phyloP scores from a whole-genome alignment of 2,329 filamentous ascomycete genomes.

The Sphaerulina musiva region DNA sequence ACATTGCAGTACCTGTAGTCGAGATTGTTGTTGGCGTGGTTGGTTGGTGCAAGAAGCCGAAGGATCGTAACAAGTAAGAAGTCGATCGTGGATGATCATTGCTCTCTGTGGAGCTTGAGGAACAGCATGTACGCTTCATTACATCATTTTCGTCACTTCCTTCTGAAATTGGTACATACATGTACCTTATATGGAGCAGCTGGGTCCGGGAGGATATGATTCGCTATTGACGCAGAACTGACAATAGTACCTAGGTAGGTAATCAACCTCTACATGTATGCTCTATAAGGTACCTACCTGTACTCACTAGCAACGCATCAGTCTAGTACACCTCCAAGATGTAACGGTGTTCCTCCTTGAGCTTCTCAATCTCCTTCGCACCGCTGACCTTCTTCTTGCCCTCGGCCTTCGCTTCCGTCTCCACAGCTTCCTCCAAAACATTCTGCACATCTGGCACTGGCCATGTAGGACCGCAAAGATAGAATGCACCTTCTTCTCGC shows the following conservation, averaged over 20 bases:
- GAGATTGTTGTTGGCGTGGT: not conserved
- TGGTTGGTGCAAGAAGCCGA: not conserved
- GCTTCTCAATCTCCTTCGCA: slow-evolving; percentile 80
- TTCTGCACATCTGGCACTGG: slow-evolving; percentile 93
- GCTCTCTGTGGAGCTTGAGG: not conserved
- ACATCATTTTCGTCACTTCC: not conserved
- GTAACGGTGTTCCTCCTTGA: slow-evolving; percentile 92
- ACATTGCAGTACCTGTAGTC: slow-evolving; percentile 4
- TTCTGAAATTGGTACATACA: too few species aligned
- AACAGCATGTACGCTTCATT: not conserved
- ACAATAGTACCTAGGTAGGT: not conserved
- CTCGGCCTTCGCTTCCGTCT: slow-evolving; percentile 59
- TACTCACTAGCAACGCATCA: not conserved
- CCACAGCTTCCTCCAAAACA: slow-evolving; percentile 88
- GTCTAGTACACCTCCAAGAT: slow-evolving; percentile 87
- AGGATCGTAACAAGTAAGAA: not conserved
- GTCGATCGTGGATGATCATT: not conserved
- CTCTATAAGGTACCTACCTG: not conserved
- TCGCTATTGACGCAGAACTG: not conserved
- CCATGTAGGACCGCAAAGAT: slow-evolving; percentile 97
- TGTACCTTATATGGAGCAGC: not conserved
- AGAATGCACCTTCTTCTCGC: slow-evolving; percentile 82
- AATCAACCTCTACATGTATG: not conserved
- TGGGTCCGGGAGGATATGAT: not conserved
- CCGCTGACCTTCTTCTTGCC: slow-evolving; percentile 26